phyloP scores from a whole-genome alignment of 495 filamentous ascomycete genomes.

The Physcia stellaris region DNA sequence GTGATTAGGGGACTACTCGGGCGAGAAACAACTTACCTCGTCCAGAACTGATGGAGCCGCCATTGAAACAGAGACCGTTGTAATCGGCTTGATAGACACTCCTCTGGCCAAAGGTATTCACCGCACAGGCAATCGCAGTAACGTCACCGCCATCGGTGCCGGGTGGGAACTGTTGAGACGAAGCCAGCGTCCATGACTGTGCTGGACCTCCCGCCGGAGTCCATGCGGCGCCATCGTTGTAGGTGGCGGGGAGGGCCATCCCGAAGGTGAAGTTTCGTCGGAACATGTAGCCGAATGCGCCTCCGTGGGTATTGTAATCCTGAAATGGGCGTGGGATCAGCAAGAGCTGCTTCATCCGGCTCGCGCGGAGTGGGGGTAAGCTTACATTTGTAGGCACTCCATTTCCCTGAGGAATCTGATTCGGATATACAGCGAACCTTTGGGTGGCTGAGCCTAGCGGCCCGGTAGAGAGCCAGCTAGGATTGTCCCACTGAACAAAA shows the following conservation, averaged over 20 bases:
- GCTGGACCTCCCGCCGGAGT: background rate
- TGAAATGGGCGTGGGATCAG: background rate
- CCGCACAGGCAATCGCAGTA: constrained; percentile 11
- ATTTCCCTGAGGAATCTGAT: constrained; percentile 1
- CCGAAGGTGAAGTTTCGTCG: constrained; percentile 7
- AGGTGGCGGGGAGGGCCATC: background rate
- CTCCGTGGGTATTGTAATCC: background rate
- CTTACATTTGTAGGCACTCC: constrained; percentile 2
- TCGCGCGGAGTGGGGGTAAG: too few species aligned
- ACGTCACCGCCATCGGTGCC: constrained; percentile 3
- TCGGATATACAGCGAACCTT: background rate
- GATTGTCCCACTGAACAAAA: background rate
- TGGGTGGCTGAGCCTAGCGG: background rate
- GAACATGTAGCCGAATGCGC: constrained; percentile 3
- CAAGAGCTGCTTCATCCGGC: too few species aligned
- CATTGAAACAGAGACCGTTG: constrained; percentile 3
- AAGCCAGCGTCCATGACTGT: background rate
- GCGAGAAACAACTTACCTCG: background rate
- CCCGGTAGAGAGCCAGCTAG: background rate
- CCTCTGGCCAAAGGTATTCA: constrained; percentile 16
- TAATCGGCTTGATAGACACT: constrained; percentile 3
- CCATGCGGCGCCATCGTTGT: constrained; percentile 2
- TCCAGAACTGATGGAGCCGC: background rate
- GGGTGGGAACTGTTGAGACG: background rate
- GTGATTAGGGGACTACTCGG: background rate